Base-by-base conservation (phyloP, 2,329 filamentous ascomycete species). In the Sporothrix brunneoviolacea region DNA sequence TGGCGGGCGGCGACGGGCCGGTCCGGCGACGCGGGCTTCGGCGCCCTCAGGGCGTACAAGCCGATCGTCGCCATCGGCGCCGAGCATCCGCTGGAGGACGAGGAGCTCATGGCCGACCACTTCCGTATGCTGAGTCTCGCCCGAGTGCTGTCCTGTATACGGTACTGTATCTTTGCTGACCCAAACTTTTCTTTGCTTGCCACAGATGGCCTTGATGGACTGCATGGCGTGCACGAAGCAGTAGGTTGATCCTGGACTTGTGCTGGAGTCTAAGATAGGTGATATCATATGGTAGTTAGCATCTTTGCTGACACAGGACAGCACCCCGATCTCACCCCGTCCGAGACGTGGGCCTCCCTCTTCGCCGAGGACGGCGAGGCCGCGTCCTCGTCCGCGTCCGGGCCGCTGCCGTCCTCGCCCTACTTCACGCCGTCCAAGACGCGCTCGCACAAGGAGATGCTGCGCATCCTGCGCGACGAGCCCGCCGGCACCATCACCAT, bases 1-100 rank as follows among this genome's bases (percentile, higher is more conserved):
- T 97, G 91, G 91, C 80, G 93, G 56, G 81, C 80, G 63, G 70
- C 79, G 12, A 77, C 82, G 37, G 86, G 86, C 16, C 77, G 75
- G 50, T 28, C 21, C 2, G 69, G 79, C 1, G 74, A 83, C 50
- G 86, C 88, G 1, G n/a, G n/a, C n/a, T 97, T 90, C 59, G 83
- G 83, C 46, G 76, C 82, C 8, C 70, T 97, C 66, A 80, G 77
- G 58, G 75, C 78, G 13, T 82, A 72, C 65, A 94, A 88, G 68
- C 91, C 91, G 8, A 74, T 94, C 36, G 81, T 98, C 28, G 89
- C 93, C 36, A 80, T 96, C 28, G 93, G 93, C 2, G 85, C 93
- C 1, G 83, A 90, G 53, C 85, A 91, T 60, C 88, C 93, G 4
- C 70, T 98, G 24, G 88, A 89, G 51, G 89, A 94, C 54, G 84